These are phyloP conservation scores for Oropetium thomaeum DNA, from an alignment of 176 grass and related monocot genomes.

Conservation along the genomic window DNA sequence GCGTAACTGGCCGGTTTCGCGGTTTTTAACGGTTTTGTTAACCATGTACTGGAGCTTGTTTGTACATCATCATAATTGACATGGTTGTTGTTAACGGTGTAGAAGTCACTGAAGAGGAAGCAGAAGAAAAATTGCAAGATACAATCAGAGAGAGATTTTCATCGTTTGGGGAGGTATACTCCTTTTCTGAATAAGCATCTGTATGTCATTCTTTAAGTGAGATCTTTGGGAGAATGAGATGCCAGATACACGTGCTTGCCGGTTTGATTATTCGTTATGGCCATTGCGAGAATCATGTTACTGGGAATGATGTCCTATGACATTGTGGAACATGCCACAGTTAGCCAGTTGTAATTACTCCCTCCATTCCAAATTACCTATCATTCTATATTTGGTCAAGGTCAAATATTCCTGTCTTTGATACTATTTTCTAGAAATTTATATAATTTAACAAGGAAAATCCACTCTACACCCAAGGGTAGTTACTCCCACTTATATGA, in stretches of 20 bases:
- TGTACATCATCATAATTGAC: neutral
- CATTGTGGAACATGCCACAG: neutral
- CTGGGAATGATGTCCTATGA: neutral
- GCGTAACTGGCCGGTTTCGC: too few relatives aligned
- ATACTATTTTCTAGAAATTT: too few relatives aligned
- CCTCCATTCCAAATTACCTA: too few relatives aligned
- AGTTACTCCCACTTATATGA: too few relatives aligned
- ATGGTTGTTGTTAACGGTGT: slow-evolving; percentile 23
- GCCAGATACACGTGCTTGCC: neutral
- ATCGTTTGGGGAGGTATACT: slow-evolving; percentile 78
- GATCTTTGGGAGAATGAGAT: neutral
- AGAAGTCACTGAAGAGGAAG: slow-evolving; percentile 95
- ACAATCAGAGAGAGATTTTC: slow-evolving; percentile 94
- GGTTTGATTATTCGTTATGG: neutral
- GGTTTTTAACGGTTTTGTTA: too few relatives aligned
- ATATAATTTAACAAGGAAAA: too few relatives aligned
- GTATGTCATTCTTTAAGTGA: slow-evolving; percentile 12
- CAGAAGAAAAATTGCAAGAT: slow-evolving; percentile 90
- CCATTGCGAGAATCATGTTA: slow-evolving; percentile 1
- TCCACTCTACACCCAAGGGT: too few relatives aligned
- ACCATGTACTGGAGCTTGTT: neutral
- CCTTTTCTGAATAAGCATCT: neutral
- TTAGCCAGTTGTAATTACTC: slow-evolving; percentile 7
- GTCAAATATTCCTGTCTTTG: too few relatives aligned
- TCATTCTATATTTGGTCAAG: too few relatives aligned